These are phyloP conservation scores for Tylopilus sp. DNA, from an alignment of 1,284 basidiomycete genomes.

Conservation along the genomic window DNA sequence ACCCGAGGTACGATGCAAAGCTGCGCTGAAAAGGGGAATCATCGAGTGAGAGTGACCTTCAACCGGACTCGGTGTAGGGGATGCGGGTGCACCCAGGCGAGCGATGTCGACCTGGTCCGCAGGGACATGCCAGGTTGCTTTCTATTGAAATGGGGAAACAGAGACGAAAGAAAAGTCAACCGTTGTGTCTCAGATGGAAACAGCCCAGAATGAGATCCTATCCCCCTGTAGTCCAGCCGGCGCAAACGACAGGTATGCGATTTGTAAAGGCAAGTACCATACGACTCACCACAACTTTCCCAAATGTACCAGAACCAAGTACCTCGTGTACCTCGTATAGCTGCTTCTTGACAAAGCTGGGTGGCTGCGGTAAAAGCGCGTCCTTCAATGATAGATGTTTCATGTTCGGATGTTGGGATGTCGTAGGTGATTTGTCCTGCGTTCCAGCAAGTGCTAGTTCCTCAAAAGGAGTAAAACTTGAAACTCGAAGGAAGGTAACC, in stretches of 20 bases:
- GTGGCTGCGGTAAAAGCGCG: slow-evolving; percentile 70
- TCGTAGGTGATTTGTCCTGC: background rate
- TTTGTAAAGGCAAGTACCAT: background rate
- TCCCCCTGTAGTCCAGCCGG: background rate
- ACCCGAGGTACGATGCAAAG: slow-evolving; percentile 26
- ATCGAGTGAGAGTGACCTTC: slow-evolving; percentile 25
- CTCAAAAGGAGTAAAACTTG: background rate
- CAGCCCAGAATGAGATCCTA: background rate
- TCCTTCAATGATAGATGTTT: slow-evolving; percentile 41
- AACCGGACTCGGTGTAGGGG: slow-evolving; percentile 18
- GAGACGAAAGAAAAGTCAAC: background rate
- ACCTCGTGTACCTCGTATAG: slow-evolving; percentile 69
- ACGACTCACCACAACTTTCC: slow-evolving; percentile 74
- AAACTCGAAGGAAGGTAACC: background rate
- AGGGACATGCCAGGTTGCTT: slow-evolving; percentile 71
- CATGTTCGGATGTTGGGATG: slow-evolving; percentile 10
- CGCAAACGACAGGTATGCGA: background rate
- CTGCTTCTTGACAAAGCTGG: slow-evolving; percentile 83
- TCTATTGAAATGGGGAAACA: slow-evolving; percentile 34
- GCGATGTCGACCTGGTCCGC: slow-evolving; percentile 53
- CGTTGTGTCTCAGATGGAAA: background rate
- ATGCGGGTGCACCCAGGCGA: slow-evolving; percentile 50
- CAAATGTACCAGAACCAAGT: slow-evolving; percentile 81
- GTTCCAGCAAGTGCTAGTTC: background rate
- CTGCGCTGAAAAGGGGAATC: slow-evolving; percentile 24